A percentile compares a stretch with the other conserved stretches of the same genome.
Conservation (phyloP, 2,329 filamentous ascomycete genomes). For the Aureobasidium sp. region DNA sequence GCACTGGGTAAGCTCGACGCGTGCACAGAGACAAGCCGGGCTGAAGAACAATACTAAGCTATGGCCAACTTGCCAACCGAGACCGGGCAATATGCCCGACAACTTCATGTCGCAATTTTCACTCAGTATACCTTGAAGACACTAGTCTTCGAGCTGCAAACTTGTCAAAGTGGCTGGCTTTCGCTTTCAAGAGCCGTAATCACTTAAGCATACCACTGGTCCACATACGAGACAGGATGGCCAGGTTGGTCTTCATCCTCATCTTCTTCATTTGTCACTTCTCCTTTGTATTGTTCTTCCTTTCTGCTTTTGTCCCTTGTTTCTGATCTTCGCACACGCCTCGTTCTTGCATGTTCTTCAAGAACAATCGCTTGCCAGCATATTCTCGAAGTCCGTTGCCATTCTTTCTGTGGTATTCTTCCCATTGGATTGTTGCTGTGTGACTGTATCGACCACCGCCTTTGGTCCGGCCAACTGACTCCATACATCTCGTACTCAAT, state of each 20-base stretch:
- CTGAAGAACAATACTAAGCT: constrained; percentile 20
- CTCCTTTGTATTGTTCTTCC: constrained; percentile 11
- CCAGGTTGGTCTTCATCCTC: neutral
- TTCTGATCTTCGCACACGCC: neutral
- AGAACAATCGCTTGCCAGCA: neutral
- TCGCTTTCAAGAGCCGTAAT: neutral
- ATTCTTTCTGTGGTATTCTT: neutral
- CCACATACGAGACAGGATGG: neutral
- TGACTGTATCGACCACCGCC: neutral
- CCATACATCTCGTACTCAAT: neutral
- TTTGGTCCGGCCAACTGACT: neutral
- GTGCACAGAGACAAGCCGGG: neutral
- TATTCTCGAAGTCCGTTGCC: neutral
- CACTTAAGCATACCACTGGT: neutral
- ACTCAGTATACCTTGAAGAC: too few species aligned
- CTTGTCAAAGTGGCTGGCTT: neutral
- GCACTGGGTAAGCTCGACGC: neutral
- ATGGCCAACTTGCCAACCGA: neutral
- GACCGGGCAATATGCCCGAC: neutral
- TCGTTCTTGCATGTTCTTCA: neutral
- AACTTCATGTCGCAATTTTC: neutral
- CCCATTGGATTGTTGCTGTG: neutral
- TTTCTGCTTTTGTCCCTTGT: neutral
- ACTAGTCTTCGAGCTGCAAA: too few species aligned
- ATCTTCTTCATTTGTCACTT: neutral